phyloP scores from a whole-genome alignment of 139 green algal species.

The Astrephomene gubernaculifera region DNA sequence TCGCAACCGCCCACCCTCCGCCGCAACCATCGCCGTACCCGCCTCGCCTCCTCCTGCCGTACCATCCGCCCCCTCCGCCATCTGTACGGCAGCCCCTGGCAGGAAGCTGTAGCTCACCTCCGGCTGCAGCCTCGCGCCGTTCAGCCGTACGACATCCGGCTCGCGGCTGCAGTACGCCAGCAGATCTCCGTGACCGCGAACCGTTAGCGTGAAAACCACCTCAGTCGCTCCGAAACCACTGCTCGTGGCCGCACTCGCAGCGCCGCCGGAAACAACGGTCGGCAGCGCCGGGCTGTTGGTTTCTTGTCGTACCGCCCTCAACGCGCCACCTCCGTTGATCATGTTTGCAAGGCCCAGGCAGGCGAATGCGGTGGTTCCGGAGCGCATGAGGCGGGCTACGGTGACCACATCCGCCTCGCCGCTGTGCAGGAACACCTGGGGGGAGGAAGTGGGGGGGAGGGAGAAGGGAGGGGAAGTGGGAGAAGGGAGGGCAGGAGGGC shows the following conservation, averaged over 20 bases:
- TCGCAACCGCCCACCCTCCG: conserved; percentile 1
- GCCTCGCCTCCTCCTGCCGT: neutral
- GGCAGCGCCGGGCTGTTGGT: neutral
- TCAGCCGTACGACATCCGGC: conserved; percentile 43
- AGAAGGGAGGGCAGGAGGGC: neutral
- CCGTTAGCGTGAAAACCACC: conserved; percentile 44
- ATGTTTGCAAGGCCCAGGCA: conserved; percentile 79
- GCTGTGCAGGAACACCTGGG: conserved; percentile 45
- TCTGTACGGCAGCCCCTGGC: neutral
- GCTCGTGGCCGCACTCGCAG: neutral
- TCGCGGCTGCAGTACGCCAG: conserved; percentile 62
- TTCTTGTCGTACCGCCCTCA: conserved; percentile 51
- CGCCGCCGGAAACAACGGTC: conserved; percentile 13
- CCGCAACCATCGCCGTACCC: neutral
- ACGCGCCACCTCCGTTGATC: conserved; percentile 82
- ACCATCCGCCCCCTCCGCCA: neutral
- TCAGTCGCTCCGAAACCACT: neutral
- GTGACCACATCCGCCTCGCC: conserved; percentile 53
- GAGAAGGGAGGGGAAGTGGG: neutral
- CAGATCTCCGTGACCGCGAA: conserved; percentile 66
- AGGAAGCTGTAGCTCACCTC: conserved; percentile 16
- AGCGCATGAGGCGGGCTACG: conserved; percentile 31
- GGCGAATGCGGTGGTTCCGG: conserved; percentile 53
- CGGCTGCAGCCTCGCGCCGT: conserved; percentile 1
- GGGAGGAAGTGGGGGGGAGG: neutral